A percentile compares a stretch with the other conserved stretches of the same genome.
These are phyloP conservation scores for Ceriops zippeliana DNA, from an alignment of 345 rosid species.

Conservation along the genomic window DNA sequence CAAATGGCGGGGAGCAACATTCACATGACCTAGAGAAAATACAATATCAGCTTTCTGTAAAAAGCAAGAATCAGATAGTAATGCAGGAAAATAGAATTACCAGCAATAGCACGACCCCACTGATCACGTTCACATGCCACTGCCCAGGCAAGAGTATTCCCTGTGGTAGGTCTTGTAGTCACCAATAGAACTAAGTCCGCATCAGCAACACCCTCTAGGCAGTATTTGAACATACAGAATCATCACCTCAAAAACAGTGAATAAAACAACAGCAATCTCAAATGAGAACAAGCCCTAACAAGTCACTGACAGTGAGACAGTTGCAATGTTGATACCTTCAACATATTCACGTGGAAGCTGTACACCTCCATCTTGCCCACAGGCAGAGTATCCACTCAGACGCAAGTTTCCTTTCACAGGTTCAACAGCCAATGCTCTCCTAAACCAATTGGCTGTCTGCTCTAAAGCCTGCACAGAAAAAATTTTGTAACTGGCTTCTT, in stretches of 20 bases:
- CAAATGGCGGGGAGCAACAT: constrained; percentile 99
- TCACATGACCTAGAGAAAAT: constrained; percentile 73
- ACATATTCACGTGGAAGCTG: constrained; percentile 94
- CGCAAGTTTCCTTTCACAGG: constrained; percentile 96
- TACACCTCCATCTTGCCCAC: constrained; percentile 99
- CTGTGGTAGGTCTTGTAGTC: constrained; percentile 99
- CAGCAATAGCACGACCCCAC: constrained; percentile 99
- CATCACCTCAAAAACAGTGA: constrained; percentile 4
- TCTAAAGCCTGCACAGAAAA: constrained; percentile 71
- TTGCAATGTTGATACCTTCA: constrained; percentile 56
- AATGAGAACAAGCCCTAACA: neutral
- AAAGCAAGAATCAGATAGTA: neutral
- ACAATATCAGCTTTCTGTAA: constrained; percentile 8
- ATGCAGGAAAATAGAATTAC: constrained; percentile 28
- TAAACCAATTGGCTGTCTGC: constrained; percentile 92
- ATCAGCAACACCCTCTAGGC: constrained; percentile 79
- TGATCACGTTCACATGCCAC: constrained; percentile 99
- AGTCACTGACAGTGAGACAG: constrained; percentile 2
- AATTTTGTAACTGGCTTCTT: constrained; percentile 21
- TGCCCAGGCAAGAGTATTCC: constrained; percentile 99
- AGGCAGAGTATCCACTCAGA: constrained; percentile 97
- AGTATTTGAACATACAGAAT: constrained; percentile 9
- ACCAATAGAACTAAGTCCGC: constrained; percentile 95
- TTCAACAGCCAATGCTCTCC: constrained; percentile 90
- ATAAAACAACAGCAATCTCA: neutral